A percentile compares a stretch with the other conserved stretches of the same genome.
These are phyloP conservation scores for Leucosporidium yakuticum DNA, from an alignment of 768 basidiomycete genomes.

Conservation along the genomic window DNA sequence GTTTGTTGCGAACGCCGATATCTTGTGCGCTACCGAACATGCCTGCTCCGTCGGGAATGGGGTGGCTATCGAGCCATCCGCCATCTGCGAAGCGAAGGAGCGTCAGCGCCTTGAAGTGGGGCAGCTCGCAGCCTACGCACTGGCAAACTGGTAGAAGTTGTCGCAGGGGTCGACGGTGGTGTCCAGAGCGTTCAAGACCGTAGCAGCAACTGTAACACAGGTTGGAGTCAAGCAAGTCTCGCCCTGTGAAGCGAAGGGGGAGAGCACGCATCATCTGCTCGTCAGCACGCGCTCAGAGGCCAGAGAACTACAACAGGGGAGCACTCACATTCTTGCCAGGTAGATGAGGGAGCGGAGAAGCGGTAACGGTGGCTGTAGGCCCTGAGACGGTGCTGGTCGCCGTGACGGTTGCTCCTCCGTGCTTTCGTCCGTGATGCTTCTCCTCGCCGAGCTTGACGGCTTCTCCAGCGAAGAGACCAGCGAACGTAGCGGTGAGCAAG, in stretches of 20 bases:
- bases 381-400: conserved; percentile 37
- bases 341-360: conserved; percentile 48
- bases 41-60: conserved; percentile 79
- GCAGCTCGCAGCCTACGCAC: conserved; percentile 51
- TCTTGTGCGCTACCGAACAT: conserved; percentile 28
- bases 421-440: neutral
- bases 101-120: conserved; percentile 5
- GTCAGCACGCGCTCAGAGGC: neutral
- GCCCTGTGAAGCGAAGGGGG: conserved; percentile 42
- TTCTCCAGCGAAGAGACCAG: conserved; percentile 83
- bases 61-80: conserved; percentile 76
- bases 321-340: conserved; percentile 32
- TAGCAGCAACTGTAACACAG: conserved; percentile 76
- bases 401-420: conserved; percentile 30
- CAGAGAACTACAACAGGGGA: neutral
- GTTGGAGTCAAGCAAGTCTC: conserved; percentile 65
- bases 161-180: conserved; percentile 83
- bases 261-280: neutral
- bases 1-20: conserved; percentile 41
- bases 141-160: conserved; percentile 87
- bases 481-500: conserved; percentile 76
- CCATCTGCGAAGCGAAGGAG: conserved; percentile 54
- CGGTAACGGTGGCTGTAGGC: conserved; percentile 41
- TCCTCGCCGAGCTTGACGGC: conserved; percentile 15
- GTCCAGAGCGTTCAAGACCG: conserved; percentile 74